These are phyloP conservation scores for Aegilops bicornis DNA, from an alignment of 176 grass and related monocot genomes.

Conservation along the genomic window DNA sequence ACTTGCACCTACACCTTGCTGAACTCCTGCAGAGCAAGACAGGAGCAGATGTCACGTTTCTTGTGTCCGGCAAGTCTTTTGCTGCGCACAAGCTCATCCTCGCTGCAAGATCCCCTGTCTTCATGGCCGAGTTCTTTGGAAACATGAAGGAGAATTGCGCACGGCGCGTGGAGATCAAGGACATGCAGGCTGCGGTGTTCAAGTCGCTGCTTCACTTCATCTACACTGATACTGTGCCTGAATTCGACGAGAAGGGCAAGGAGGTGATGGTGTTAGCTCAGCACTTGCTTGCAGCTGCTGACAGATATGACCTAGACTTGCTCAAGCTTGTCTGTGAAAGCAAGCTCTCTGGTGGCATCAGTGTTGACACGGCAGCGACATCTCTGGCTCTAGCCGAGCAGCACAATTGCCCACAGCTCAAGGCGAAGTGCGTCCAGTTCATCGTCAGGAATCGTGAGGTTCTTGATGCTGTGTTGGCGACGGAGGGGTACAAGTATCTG, in stretches of 20 bases:
- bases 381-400: constrained; percentile 43
- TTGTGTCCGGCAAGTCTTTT: too few species aligned
- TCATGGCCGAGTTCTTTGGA: not conserved
- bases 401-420: constrained; percentile 44
- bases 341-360: constrained; percentile 29
- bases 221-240: constrained; percentile 34
- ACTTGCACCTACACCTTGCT: too few species aligned
- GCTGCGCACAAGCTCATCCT: too few species aligned
- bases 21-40: too few species aligned
- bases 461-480: not conserved
- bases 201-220: constrained; percentile 42
- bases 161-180: not conserved
- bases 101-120: too few species aligned
- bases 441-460: not conserved
- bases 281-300: constrained; percentile 38
- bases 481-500: not conserved
- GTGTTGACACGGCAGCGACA: constrained; percentile 32
- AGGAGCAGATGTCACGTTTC: too few species aligned
- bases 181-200: constrained; percentile 22
- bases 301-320: constrained; percentile 38
- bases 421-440: constrained; percentile 44
- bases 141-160: not conserved
- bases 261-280: not conserved
- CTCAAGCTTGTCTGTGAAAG: constrained; percentile 43
- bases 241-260: not conserved